Conservation (phyloP, 1,139 yeast species). For the Sugiyamaella pinicola region DNA sequence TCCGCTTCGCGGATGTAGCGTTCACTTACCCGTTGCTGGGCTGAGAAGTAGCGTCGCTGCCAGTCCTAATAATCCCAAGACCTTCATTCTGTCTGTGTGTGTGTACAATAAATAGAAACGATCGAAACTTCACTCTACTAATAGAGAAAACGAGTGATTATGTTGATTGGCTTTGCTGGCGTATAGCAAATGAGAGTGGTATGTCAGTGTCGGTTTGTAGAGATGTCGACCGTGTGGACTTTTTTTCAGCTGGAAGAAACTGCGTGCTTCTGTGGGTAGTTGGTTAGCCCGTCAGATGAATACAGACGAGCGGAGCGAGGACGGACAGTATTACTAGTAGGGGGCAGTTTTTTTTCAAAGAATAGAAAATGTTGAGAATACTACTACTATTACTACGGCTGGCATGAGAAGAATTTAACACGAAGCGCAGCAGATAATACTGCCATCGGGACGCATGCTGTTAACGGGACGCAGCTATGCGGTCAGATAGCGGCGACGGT, state of each 20-base stretch:
- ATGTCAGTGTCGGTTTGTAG: too few relatives aligned
- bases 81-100: constrained; percentile 8
- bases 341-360: too few relatives aligned
- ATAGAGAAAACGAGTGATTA: constrained; percentile 2
- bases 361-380: neutral
- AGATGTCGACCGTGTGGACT: too few relatives aligned
- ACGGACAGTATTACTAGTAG: too few relatives aligned
- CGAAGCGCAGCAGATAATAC: neutral
- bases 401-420: neutral
- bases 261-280: too few relatives aligned
- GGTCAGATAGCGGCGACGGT: neutral
- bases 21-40: constrained; percentile 7
- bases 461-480: neutral
- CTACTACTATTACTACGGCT: neutral
- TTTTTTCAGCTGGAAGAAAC: too few relatives aligned
- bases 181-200: too few relatives aligned
- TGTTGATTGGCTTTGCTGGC: too few relatives aligned
- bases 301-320: too few relatives aligned
- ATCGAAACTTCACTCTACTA: neutral
- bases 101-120: neutral
- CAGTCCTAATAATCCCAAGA: neutral
- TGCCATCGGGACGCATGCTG: neutral
- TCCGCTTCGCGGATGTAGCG: neutral
- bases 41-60: neutral
- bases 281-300: too few relatives aligned